Percentiles rank a stretch among this genome's conserved stretches.
Conservation (phyloP, 371 early-diverging fungal genomes). For the Enterocytospora artemiae region DNA sequence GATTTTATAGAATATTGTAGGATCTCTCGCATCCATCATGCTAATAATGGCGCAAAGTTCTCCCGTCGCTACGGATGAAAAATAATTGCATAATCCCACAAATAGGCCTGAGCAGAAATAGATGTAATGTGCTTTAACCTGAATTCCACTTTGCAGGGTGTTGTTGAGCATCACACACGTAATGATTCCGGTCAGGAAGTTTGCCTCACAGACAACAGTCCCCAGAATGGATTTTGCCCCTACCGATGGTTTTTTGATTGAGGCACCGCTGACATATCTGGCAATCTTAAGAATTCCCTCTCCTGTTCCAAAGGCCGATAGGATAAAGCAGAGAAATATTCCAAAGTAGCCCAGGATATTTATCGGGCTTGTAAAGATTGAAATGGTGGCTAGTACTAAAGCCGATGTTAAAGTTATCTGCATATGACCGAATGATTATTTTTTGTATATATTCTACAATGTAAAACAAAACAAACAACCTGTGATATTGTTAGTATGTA, state of each 20-base stretch:
- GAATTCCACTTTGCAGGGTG: constrained; percentile 2
- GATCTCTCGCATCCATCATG: constrained; percentile 54
- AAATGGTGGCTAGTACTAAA: neutral
- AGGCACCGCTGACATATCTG: constrained; percentile 52
- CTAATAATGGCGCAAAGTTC: constrained; percentile 53
- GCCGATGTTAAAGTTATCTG: neutral
- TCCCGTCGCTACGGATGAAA: constrained; percentile 52
- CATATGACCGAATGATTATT: neutral
- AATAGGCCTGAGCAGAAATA: constrained; percentile 48
- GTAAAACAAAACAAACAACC: neutral
- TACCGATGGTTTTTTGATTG: constrained; percentile 49
- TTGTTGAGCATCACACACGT: constrained; percentile 44
- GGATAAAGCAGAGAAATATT: constrained; percentile 45
- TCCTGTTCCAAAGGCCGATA: constrained; percentile 51
- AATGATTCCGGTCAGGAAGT: constrained; percentile 49
- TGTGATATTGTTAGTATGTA: neutral
- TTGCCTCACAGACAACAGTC: constrained; percentile 58
- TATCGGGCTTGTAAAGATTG: constrained; percentile 6
- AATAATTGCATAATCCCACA: constrained; percentile 48
- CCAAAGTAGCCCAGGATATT: constrained; percentile 45
- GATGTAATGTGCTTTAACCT: constrained; percentile 24
- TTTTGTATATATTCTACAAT: neutral
- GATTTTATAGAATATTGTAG: constrained; percentile 55
- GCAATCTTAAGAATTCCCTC: constrained; percentile 49
- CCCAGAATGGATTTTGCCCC: constrained; percentile 55